Percentiles rank a stretch among this genome's conserved stretches.
Evolutionary conservation across 2,329 filamentous ascomycete genomes (phyloP).

Genomic region (Trichoderma guizhouense): DNA sequence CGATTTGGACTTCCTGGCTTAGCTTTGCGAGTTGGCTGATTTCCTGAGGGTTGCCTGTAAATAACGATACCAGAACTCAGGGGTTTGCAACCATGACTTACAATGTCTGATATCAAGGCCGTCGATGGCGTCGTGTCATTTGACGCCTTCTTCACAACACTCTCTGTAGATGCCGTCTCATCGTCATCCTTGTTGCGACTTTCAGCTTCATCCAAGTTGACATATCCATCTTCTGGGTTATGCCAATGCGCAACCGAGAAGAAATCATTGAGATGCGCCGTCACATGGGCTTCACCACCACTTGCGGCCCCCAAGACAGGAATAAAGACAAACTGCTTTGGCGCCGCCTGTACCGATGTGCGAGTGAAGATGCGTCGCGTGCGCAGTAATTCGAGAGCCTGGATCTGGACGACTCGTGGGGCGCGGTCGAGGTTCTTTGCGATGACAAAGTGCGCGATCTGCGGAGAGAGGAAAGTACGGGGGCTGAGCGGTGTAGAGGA

Average conservation of each 20-base stretch:
- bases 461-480: slow-evolving; percentile 25
- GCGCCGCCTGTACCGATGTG: slow-evolving; percentile 68
- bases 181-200: slow-evolving; percentile 25
- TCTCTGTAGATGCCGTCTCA: slow-evolving; percentile 39
- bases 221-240: slow-evolving; percentile 65
- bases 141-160: slow-evolving; percentile 43
- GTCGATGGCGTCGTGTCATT: slow-evolving; percentile 23
- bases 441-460: slow-evolving; percentile 78
- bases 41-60: slow-evolving; percentile 37
- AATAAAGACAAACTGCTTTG: slow-evolving; percentile 76
- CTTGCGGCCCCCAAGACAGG: slow-evolving; percentile 58
- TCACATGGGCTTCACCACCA: slow-evolving; percentile 48
- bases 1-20: slow-evolving; percentile 58
- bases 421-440: slow-evolving; percentile 75
- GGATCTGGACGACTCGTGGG: slow-evolving; percentile 74
- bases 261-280: slow-evolving; percentile 68
- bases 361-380: slow-evolving; percentile 74
- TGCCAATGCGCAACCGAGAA: slow-evolving; percentile 90
- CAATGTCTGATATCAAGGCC: slow-evolving; percentile 42
- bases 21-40: slow-evolving; percentile 60
- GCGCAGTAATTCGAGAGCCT: slow-evolving; percentile 73
- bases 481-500: slow-evolving; percentile 29
- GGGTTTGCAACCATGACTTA: slow-evolving; percentile 28
- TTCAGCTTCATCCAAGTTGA: slow-evolving; percentile 65
- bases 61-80: neutral